Percentiles rank a stretch among this genome's conserved stretches.
phyloP scores from a whole-genome alignment of 768 basidiomycete genomes.

The Gelatoporia subvermispora region DNA sequence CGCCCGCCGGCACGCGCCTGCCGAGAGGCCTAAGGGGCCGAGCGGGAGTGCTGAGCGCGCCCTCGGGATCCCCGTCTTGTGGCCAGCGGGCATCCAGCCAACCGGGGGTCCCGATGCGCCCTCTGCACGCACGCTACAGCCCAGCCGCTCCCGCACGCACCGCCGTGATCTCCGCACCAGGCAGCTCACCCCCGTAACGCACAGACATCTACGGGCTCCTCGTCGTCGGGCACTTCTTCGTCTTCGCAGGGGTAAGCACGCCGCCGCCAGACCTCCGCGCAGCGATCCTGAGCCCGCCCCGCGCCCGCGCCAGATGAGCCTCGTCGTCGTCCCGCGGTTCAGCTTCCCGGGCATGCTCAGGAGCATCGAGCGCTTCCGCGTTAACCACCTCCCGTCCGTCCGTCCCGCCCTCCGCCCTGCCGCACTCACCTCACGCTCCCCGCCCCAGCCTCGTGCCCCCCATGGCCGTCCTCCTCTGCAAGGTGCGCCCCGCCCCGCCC shows the following conservation, averaged over 20 bases:
- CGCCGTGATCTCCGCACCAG: not conserved
- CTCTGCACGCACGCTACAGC: too few species aligned
- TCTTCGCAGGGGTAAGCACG: conserved; percentile 26
- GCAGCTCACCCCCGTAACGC: not conserved
- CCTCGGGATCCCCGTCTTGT: too few species aligned
- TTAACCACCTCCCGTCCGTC: conserved; percentile 37
- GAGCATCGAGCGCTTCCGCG: conserved; percentile 30
- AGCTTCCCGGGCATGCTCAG: conserved; percentile 26
- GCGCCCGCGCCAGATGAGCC: conserved; percentile 22
- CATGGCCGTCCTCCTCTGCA: conserved; percentile 49
- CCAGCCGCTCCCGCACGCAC: too few species aligned
- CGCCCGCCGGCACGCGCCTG: too few species aligned
- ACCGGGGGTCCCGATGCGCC: too few species aligned
- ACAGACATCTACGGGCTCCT: conserved; percentile 45
- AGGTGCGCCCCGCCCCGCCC: conserved; percentile 1
- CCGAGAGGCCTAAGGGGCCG: too few species aligned
- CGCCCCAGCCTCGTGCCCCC: conserved; percentile 52
- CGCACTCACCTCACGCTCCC: not conserved
- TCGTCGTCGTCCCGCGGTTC: conserved; percentile 31
- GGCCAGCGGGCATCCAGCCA: too few species aligned
- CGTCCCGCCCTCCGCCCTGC: not conserved
- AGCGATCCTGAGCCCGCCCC: too few species aligned
- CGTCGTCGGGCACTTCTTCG: conserved; percentile 22
- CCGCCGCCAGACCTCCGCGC: too few species aligned
- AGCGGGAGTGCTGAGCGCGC: too few species aligned